phyloP scores from a whole-genome alignment of 2,329 filamentous ascomycete genomes.

The Xylariaceae sp. region DNA sequence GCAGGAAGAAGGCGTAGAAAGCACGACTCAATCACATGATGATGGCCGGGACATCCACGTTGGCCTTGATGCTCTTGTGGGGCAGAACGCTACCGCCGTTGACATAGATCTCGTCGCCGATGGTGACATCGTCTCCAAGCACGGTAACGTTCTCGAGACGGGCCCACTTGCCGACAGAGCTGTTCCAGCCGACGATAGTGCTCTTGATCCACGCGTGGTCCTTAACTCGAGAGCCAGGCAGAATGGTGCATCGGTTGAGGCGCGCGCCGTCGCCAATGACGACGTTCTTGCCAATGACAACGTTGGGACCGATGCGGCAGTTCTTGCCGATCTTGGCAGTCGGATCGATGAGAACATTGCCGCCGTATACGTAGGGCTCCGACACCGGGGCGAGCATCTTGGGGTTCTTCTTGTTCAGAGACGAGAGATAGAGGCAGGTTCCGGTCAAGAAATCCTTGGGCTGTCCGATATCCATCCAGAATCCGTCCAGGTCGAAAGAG shows the following conservation, averaged over 20 bases:
- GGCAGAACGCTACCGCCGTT: slow-evolving; percentile 93
- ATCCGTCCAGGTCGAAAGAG: slow-evolving; percentile 93
- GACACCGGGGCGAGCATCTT: slow-evolving; percentile 69
- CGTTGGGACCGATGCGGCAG: slow-evolving; percentile 95
- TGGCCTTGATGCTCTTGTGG: slow-evolving; percentile 98
- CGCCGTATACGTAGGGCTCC: slow-evolving; percentile 79
- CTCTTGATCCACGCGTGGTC: slow-evolving; percentile 99
- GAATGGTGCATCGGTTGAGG: slow-evolving; percentile 84
- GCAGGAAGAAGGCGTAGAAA: slow-evolving; percentile 1
- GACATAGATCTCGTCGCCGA: slow-evolving; percentile 97
- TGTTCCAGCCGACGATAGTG: slow-evolving; percentile 98
- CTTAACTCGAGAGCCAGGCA: slow-evolving; percentile 89
- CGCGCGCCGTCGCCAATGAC: slow-evolving; percentile 90
- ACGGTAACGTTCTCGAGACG: slow-evolving; percentile 97
- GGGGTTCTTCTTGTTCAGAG: slow-evolving; percentile 80
- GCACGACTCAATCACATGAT: slow-evolving; percentile 50
- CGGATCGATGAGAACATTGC: slow-evolving; percentile 92
- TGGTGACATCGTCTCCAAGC: slow-evolving; percentile 92
- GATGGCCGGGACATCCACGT: slow-evolving; percentile 74
- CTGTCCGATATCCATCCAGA: slow-evolving; percentile 99
- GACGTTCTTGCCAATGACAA: slow-evolving; percentile 89
- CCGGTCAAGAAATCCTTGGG: slow-evolving; percentile 97
- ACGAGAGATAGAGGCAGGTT: slow-evolving; percentile 92
- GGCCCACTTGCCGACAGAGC: slow-evolving; percentile 89
- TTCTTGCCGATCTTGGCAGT: slow-evolving; percentile 95